Evolutionary conservation across 257 asterid genomes (phyloP).

Genomic region (Nyctanthes arbortristis): DNA sequence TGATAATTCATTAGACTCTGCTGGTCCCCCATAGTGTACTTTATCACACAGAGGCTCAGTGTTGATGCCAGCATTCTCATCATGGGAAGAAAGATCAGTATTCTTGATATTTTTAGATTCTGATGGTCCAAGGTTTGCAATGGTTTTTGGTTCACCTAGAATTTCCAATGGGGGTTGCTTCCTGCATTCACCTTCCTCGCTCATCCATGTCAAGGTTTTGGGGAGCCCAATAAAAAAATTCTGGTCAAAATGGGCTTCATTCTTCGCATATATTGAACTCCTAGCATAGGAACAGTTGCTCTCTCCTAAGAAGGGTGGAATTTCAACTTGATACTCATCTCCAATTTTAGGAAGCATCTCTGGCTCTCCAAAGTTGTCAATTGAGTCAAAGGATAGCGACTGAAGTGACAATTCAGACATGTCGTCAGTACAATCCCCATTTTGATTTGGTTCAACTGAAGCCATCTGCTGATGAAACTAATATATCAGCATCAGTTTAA

Average conservation of each 20-base stretch:
- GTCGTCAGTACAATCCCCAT: constrained; percentile 26
- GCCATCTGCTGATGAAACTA: constrained; percentile 34
- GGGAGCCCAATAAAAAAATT: constrained; percentile 39
- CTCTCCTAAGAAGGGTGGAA: constrained; percentile 37
- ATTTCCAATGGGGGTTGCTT: constrained; percentile 14
- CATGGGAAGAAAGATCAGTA: constrained; percentile 20
- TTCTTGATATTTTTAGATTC: constrained; percentile 9
- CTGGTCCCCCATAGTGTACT: constrained; percentile 21
- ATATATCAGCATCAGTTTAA: background rate
- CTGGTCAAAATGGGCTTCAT: constrained; percentile 10
- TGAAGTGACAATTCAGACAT: constrained; percentile 27
- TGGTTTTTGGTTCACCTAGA: constrained; percentile 15
- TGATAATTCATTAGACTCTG: constrained; percentile 15
- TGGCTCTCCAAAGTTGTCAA: constrained; percentile 40
- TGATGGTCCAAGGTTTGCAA: constrained; percentile 13
- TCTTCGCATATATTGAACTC: constrained; percentile 18
- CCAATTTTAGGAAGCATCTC: constrained; percentile 60
- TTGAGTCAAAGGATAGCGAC: constrained; percentile 26
- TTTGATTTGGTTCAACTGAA: constrained; percentile 20
- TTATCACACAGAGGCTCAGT: constrained; percentile 9
- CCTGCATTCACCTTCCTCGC: constrained; percentile 17
- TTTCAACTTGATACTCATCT: constrained; percentile 57
- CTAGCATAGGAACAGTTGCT: constrained; percentile 15
- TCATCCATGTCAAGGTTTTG: constrained; percentile 37
- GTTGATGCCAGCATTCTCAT: constrained; percentile 13